phyloP scores from a whole-genome alignment of 768 basidiomycete species.

The Russula sp. region DNA sequence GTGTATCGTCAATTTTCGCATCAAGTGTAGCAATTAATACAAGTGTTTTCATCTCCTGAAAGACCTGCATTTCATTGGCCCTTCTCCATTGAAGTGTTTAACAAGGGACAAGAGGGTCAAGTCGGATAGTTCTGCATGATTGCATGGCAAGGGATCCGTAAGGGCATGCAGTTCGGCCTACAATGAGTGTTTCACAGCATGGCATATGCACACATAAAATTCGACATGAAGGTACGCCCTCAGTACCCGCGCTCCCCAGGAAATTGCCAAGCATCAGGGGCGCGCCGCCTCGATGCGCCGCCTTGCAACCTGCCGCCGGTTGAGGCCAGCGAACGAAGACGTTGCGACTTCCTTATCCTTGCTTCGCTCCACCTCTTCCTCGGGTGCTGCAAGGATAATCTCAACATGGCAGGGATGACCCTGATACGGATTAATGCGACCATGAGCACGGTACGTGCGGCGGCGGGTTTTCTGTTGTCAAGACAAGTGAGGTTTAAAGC shows the following conservation, averaged over 20 bases:
- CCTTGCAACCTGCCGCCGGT: constrained; percentile 82
- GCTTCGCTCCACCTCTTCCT: constrained; percentile 84
- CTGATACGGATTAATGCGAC: constrained; percentile 98
- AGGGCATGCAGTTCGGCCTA: neutral
- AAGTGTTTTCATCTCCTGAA: neutral
- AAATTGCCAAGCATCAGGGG: constrained; percentile 35
- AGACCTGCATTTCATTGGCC: neutral
- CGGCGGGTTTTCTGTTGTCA: constrained; percentile 87
- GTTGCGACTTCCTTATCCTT: constrained; percentile 67
- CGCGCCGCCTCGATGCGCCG: constrained; percentile 84
- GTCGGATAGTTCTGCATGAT: neutral
- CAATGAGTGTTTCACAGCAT: constrained; percentile 16
- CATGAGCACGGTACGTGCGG: constrained; percentile 97
- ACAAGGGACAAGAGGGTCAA: neutral
- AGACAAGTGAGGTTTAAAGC: neutral
- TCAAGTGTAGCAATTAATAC: neutral
- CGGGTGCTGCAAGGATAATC: constrained; percentile 77
- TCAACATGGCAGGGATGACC: constrained; percentile 97
- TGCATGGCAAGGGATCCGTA: neutral
- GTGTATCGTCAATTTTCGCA: neutral
- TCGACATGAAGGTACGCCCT: constrained; percentile 25
- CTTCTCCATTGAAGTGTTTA: neutral
- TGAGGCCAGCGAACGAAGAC: constrained; percentile 56
- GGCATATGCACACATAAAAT: constrained; percentile 23
- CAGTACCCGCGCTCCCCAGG: constrained; percentile 20